Percentiles rank a stretch among this genome's conserved stretches.
These are phyloP conservation scores for Aspergillus sp. DNA, from an alignment of 2,329 filamentous ascomycete genomes.

Conservation along the genomic window DNA sequence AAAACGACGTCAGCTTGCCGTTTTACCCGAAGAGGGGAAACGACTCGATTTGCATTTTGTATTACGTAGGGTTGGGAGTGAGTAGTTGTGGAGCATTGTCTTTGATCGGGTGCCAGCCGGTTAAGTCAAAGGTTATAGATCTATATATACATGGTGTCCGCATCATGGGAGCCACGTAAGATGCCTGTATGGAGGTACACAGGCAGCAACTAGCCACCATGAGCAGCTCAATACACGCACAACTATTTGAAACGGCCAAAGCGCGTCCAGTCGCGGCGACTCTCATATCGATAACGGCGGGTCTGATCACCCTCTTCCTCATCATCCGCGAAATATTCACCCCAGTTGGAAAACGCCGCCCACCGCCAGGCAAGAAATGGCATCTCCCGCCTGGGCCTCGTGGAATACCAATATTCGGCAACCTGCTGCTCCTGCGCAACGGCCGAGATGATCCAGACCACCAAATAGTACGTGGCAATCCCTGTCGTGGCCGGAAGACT, in stretches of 20 bases:
- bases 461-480: neutral
- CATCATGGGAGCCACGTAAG: too few relatives aligned
- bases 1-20: too few relatives aligned
- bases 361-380: conserved; percentile 21
- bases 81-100: too few relatives aligned
- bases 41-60: too few relatives aligned
- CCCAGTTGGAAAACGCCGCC: conserved; percentile 21
- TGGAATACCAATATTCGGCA: neutral
- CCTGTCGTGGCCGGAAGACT: too few relatives aligned
- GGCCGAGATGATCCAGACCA: neutral
- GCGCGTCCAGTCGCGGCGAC: neutral
- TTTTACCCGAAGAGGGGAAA: too few relatives aligned
- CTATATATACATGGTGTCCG: too few relatives aligned
- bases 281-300: neutral
- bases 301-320: conserved; percentile 11
- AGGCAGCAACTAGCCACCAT: too few relatives aligned
- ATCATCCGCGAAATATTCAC: conserved; percentile 19
- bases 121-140: too few relatives aligned
- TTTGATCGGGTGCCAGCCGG: too few relatives aligned
- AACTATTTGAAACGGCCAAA: neutral
- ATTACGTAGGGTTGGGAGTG: too few relatives aligned
- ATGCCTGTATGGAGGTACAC: too few relatives aligned
- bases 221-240: neutral
- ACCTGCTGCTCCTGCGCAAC: neutral
- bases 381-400: conserved; percentile 24